These are phyloP conservation scores for Linnemannia zychae DNA, from an alignment of 192 early-diverging fungal genomes.

Conservation along the genomic window DNA sequence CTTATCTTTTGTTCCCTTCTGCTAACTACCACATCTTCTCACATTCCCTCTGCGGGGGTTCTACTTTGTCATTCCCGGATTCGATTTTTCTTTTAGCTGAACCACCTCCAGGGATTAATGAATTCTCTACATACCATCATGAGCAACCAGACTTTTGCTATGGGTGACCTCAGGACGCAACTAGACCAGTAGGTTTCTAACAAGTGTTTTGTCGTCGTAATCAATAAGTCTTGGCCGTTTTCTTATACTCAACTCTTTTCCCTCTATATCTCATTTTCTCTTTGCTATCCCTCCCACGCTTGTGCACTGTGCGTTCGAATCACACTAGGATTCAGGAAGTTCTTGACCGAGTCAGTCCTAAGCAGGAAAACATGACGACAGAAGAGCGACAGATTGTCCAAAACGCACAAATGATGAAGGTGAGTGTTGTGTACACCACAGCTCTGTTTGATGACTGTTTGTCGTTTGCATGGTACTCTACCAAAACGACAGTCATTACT, in stretches of 20 bases:
- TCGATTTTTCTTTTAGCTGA: slow-evolving; percentile 33
- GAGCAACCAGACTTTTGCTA: slow-evolving; percentile 54
- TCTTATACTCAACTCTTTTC: background rate
- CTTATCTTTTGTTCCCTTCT: background rate
- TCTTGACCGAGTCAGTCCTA: slow-evolving; percentile 45
- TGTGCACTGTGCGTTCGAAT: background rate
- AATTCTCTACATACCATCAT: slow-evolving; percentile 53
- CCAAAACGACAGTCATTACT: background rate
- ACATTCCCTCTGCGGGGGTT: background rate
- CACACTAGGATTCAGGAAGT: slow-evolving; percentile 45
- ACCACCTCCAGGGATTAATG: slow-evolving; percentile 51
- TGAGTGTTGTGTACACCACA: slow-evolving; percentile 3
- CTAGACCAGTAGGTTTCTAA: slow-evolving; percentile 52
- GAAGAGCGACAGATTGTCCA: slow-evolving; percentile 48
- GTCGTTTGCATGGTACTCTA: background rate
- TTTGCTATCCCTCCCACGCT: background rate
- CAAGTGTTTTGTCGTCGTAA: background rate
- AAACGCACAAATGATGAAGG: slow-evolving; percentile 54
- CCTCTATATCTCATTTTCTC: too few species aligned
- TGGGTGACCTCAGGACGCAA: slow-evolving; percentile 54
- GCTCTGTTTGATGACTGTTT: background rate
- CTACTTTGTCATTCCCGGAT: background rate
- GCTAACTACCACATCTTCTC: background rate
- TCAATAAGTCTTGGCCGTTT: background rate
- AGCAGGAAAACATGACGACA: slow-evolving; percentile 48